Conservation (phyloP, 495 filamentous ascomycete genomes). For the Penicillium antarcticum region DNA sequence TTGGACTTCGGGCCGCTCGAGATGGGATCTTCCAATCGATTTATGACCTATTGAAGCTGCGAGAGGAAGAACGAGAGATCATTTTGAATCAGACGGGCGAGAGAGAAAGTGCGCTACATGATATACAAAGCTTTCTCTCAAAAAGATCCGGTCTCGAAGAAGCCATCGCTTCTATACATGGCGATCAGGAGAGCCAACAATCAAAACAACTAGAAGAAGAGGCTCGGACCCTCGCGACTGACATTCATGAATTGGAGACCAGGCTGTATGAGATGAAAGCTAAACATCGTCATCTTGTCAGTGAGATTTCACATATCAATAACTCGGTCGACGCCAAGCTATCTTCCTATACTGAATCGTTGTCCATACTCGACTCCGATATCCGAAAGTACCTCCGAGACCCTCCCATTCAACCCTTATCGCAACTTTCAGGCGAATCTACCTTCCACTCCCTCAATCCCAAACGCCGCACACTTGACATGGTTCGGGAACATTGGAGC, state of each 20-base stretch:
- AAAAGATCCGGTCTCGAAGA: conserved; percentile 46
- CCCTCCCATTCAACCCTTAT: conserved; percentile 45
- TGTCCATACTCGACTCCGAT: conserved; percentile 54
- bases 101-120: conserved; percentile 55
- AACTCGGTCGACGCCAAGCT: conserved; percentile 61
- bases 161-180: conserved; percentile 40
- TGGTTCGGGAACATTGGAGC: conserved; percentile 76
- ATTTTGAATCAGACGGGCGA: conserved; percentile 54
- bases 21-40: conserved; percentile 70
- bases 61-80: conserved; percentile 65
- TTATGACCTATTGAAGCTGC: conserved; percentile 65
- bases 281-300: conserved; percentile 56
- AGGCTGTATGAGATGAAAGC: conserved; percentile 66
- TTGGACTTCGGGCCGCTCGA: conserved; percentile 64
- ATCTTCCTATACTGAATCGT: conserved; percentile 55
- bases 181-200: conserved; percentile 33
- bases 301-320: conserved; percentile 58
- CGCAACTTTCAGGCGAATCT: conserved; percentile 18
- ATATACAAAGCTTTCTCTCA: conserved; percentile 57
- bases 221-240: conserved; percentile 47
- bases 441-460: conserved; percentile 55
- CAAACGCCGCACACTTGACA: conserved; percentile 68
- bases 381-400: conserved; percentile 39
- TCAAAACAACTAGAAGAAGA: conserved; percentile 48
- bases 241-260: conserved; percentile 63